Conservation (phyloP, 2,329 filamentous ascomycete species). For the Aspergillus versicolor region DNA sequence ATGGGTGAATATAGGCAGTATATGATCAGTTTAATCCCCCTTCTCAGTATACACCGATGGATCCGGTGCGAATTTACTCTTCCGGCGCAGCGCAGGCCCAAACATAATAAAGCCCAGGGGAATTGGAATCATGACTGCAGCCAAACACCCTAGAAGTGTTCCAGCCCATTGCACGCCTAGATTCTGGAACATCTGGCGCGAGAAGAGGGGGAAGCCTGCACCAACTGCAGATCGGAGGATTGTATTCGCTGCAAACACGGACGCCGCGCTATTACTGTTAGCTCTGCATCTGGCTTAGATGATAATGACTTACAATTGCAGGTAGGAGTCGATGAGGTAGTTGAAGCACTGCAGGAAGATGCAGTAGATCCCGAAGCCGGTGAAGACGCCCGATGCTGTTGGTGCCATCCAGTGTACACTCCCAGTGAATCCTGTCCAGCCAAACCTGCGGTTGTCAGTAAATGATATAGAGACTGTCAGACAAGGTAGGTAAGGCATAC, state of each 20-base stretch:
- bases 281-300: background rate
- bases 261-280: constrained; percentile 40
- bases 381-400: background rate
- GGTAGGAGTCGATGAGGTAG: constrained; percentile 60
- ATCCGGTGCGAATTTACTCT: background rate
- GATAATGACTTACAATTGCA: constrained; percentile 45
- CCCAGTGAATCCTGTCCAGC: no score
- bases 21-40: no score
- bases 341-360: constrained; percentile 34
- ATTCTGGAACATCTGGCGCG: constrained; percentile 39
- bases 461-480: no score
- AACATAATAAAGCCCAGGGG: constrained; percentile 31
- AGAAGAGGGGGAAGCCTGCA: constrained; percentile 38
- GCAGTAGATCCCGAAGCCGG: constrained; percentile 12
- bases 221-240: constrained; percentile 42
- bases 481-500: no score
- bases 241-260: constrained; percentile 54
- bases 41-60: no score
- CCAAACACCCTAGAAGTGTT: constrained; percentile 38
- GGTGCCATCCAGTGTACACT: background rate
- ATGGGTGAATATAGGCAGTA: no score
- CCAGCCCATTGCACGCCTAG: constrained; percentile 40
- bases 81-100: constrained; percentile 24
- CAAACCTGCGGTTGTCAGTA: no score
- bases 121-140: constrained; percentile 37